Conservation (phyloP, 2,329 filamentous ascomycete species). For the Tolypocladium album region DNA sequence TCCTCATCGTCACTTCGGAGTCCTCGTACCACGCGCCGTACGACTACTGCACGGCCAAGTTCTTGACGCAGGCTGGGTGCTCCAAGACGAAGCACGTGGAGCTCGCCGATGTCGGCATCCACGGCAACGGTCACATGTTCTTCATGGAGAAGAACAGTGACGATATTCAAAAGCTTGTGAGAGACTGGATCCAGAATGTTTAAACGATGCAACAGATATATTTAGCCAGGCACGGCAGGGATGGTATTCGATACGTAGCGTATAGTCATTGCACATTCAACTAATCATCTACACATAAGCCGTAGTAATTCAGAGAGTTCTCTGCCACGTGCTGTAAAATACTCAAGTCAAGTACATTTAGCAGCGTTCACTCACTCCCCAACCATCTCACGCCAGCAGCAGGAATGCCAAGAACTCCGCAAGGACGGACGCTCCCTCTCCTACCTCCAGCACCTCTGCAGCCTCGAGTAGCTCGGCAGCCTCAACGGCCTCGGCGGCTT, state of each 20-base stretch:
- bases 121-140: conserved; percentile 36
- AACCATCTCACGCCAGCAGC: background rate
- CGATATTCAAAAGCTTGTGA: conserved; percentile 17
- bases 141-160: conserved; percentile 38
- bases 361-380: background rate
- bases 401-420: background rate
- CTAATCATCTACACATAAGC: too few relatives aligned
- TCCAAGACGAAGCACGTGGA: conserved; percentile 20
- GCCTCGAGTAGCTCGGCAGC: background rate
- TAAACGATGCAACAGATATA: background rate
- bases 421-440: background rate
- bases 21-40: conserved; percentile 35
- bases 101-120: conserved; percentile 25
- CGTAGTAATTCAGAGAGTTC: too few relatives aligned
- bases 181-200: conserved; percentile 10
- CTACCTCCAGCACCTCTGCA: background rate
- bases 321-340: too few relatives aligned
- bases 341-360: too few relatives aligned
- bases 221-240: too few relatives aligned
- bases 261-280: too few relatives aligned
- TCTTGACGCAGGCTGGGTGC: conserved; percentile 31
- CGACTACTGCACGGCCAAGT: conserved; percentile 30
- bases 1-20: conserved; percentile 21
- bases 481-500: background rate
- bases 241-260: too few relatives aligned